A percentile compares a stretch with the other conserved stretches of the same genome.
phyloP scores from a whole-genome alignment of 768 basidiomycete species.

The Ramaria rubella region DNA sequence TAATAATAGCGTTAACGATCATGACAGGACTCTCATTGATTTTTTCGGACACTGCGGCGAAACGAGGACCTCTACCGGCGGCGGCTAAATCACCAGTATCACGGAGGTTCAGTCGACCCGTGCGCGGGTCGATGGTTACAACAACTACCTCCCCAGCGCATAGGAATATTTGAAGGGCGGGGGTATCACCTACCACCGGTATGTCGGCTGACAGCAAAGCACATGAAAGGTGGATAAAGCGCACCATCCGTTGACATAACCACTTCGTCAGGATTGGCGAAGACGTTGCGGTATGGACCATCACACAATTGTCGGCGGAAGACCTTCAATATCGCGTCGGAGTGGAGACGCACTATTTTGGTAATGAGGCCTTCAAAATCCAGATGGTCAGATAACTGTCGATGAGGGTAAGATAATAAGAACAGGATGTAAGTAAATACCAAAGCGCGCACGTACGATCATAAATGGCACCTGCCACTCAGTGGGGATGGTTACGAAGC shows the following conservation, averaged over 20 bases:
- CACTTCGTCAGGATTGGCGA: constrained; percentile 56
- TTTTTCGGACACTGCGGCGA: constrained; percentile 48
- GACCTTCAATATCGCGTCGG: constrained; percentile 49
- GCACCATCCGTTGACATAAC: constrained; percentile 50
- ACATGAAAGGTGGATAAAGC: constrained; percentile 13
- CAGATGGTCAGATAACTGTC: constrained; percentile 57
- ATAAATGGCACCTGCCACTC: constrained; percentile 42
- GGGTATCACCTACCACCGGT: constrained; percentile 38
- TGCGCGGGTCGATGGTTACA: constrained; percentile 72
- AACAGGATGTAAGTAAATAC: background rate
- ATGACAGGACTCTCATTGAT: constrained; percentile 65
- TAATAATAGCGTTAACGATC: constrained; percentile 50
- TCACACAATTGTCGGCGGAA: constrained; percentile 51
- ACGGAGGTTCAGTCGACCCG: constrained; percentile 68
- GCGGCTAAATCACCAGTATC: constrained; percentile 79
- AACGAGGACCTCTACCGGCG: constrained; percentile 63
- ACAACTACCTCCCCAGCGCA: constrained; percentile 73
- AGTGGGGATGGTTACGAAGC: constrained; percentile 45
- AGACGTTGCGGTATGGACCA: constrained; percentile 46
- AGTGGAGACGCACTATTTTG: constrained; percentile 59
- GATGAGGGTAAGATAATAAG: background rate
- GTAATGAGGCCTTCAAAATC: constrained; percentile 69
- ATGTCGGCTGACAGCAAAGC: background rate
- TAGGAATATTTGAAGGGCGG: constrained; percentile 59
- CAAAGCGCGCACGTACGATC: constrained; percentile 49